phyloP scores from a whole-genome alignment of 2,329 filamentous ascomycete species.

The Drechslerella stenobrocha region DNA sequence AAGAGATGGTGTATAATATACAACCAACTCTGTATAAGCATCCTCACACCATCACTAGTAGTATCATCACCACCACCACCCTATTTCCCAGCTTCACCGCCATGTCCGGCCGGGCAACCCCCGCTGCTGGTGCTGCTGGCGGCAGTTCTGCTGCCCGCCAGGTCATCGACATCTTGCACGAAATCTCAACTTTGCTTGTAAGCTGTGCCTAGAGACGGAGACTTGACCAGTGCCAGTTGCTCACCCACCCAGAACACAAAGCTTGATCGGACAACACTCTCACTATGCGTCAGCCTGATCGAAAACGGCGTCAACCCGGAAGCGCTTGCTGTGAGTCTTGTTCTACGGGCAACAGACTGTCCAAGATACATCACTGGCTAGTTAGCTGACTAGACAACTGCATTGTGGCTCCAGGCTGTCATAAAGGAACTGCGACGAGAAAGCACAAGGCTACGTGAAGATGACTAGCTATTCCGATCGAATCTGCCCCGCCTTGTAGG shows the following conservation, averaged over 20 bases:
- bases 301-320: constrained; percentile 97
- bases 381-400: neutral
- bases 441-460: constrained; percentile 56
- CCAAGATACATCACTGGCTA: neutral
- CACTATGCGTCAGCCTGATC: constrained; percentile 93
- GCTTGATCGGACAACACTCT: constrained; percentile 84
- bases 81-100: neutral
- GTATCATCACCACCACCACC: neutral
- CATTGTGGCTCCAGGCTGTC: constrained; percentile 59
- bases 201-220: constrained; percentile 53
- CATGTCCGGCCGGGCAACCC: constrained; percentile 39
- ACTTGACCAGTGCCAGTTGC: neutral
- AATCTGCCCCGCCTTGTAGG: neutral
- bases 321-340: constrained; percentile 72
- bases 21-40: neutral
- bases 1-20: neutral
- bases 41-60: neutral
- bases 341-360: constrained; percentile 47
- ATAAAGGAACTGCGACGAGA: constrained; percentile 66
- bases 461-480: constrained; percentile 4
- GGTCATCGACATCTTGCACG: constrained; percentile 78
- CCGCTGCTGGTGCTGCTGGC: constrained; percentile 18
- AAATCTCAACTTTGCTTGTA: constrained; percentile 87
- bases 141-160: constrained; percentile 68
- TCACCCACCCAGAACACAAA: constrained; percentile 73